A percentile compares a stretch with the other conserved stretches of the same genome.
Evolutionary conservation across 2,329 filamentous ascomycete genomes (phyloP).

Genomic region (Achaetomium macrosporum): DNA sequence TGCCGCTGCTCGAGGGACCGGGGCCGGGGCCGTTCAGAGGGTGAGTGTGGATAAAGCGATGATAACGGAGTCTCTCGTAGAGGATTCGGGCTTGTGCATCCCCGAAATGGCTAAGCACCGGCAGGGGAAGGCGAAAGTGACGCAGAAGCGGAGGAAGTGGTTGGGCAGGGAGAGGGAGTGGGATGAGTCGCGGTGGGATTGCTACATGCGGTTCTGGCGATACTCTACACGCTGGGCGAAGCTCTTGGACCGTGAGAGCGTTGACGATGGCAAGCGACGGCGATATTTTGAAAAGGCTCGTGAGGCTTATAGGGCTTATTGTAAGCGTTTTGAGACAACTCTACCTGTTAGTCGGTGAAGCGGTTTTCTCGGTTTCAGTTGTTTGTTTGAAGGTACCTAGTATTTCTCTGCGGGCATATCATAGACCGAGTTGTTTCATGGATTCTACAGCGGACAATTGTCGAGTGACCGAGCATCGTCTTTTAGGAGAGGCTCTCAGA

Average conservation of each 20-base stretch:
- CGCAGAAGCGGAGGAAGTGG: background rate
- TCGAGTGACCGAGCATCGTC: no score
- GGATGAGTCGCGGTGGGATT: slow-evolving; percentile 1
- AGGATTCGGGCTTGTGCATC: background rate
- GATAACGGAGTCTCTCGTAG: background rate
- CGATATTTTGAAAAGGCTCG: background rate
- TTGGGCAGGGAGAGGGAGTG: background rate
- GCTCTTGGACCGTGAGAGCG: background rate
- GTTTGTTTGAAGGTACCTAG: background rate
- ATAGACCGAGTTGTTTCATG: no score
- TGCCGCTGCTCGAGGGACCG: background rate
- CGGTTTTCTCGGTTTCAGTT: background rate
- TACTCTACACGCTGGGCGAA: background rate
- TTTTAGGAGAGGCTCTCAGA: no score
- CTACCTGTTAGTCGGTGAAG: background rate
- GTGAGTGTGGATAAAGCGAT: background rate
- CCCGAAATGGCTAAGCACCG: background rate
- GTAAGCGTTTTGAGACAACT: slow-evolving; percentile 1
- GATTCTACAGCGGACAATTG: no score
- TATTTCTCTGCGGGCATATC: background rate
- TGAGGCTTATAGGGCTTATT: background rate
- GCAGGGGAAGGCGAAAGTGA: background rate
- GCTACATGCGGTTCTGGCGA: slow-evolving; percentile 2
- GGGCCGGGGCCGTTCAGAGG: background rate
- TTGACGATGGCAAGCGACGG: background rate